These are phyloP conservation scores for Acer saccharum DNA, from an alignment of 345 rosid species.

Conservation along the genomic window DNA sequence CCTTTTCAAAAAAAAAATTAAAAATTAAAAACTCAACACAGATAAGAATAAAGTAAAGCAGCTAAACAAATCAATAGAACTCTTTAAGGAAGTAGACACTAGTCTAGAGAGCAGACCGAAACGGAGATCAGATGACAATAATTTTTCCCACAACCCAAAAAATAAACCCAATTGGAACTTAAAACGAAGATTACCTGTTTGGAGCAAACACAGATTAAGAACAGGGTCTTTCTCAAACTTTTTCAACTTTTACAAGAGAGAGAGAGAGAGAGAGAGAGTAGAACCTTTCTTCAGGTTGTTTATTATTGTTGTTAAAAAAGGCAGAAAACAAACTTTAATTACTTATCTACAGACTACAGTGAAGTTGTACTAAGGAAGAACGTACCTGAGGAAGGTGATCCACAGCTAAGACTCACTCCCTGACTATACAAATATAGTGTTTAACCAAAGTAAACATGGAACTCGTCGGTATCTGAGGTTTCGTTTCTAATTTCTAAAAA, in stretches of 20 bases:
- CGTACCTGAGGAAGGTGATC: slow-evolving; percentile 31
- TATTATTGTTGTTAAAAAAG: not conserved
- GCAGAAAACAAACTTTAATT: not conserved
- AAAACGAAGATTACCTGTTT: not conserved
- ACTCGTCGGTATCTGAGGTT: not conserved
- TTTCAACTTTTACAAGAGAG: not conserved
- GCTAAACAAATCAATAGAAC: no score
- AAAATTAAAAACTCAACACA: no score
- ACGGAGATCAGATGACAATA: not conserved
- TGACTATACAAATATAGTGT: not conserved
- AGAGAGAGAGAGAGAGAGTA: not conserved
- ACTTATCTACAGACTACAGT: not conserved
- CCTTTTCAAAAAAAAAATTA: no score
- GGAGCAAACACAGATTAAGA: not conserved
- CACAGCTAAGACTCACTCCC: slow-evolving; percentile 8
- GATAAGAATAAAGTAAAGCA: no score
- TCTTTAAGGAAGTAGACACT: no score
- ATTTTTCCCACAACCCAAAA: not conserved
- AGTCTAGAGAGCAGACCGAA: no score
- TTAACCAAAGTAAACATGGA: slow-evolving; percentile 10
- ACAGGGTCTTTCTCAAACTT: not conserved
- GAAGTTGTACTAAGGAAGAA: not conserved
- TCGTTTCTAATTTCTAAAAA: not conserved
- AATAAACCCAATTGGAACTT: not conserved
- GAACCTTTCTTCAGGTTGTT: not conserved